These are phyloP conservation scores for Dioszegia aurantiaca DNA, from an alignment of 768 basidiomycete species.

Conservation along the genomic window DNA sequence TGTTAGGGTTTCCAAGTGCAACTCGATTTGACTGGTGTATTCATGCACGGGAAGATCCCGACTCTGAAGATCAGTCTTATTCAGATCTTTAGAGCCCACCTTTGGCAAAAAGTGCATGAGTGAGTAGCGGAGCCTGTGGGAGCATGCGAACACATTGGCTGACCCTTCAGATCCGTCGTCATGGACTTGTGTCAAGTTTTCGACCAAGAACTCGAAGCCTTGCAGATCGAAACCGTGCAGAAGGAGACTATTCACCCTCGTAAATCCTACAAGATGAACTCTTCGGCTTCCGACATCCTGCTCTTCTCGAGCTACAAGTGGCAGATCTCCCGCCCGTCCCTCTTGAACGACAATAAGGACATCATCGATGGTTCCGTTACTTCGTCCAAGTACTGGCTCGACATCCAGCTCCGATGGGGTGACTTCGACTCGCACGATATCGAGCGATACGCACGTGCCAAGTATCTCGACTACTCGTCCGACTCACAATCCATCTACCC, in stretches of 20 bases:
- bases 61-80: constrained; percentile 92
- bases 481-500: constrained; percentile 99
- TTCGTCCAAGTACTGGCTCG: constrained; percentile 97
- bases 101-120: constrained; percentile 93
- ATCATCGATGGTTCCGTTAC: constrained; percentile 89
- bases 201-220: constrained; percentile 94
- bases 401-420: constrained; percentile 62
- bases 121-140: constrained; percentile 8
- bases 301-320: constrained; percentile 88
- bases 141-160: constrained; percentile 7
- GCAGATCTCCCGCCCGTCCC: constrained; percentile 94
- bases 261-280: constrained; percentile 99
- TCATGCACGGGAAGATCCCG: constrained; percentile 87
- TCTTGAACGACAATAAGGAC: constrained; percentile 93
- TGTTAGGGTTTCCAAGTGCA: constrained; percentile 99
- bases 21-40: constrained; percentile 73
- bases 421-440: constrained; percentile 99
- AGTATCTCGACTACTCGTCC: constrained; percentile 87
- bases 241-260: constrained; percentile 99
- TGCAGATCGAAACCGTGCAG: constrained; percentile 98
- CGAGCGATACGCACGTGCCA: constrained; percentile 96
- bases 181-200: constrained; percentile 79
- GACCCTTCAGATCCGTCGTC: constrained; percentile 57
- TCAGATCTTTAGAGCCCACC: constrained; percentile 98
- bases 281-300: constrained; percentile 96